Conservation (phyloP, 2,329 filamentous ascomycete genomes). For the Pleurostoma richardsiae region DNA sequence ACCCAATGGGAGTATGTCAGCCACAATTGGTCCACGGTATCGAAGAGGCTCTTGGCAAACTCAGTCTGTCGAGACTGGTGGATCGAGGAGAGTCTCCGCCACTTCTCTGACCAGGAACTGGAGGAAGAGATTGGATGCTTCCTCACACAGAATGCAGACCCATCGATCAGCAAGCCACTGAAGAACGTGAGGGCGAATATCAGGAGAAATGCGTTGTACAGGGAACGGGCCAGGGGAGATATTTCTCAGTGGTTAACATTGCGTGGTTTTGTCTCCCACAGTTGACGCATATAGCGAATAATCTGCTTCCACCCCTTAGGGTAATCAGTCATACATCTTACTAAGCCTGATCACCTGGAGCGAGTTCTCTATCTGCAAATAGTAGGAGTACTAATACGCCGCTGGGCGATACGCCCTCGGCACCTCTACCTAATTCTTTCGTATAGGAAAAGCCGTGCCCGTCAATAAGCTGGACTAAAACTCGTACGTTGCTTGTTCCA, state of each 20-base stretch:
- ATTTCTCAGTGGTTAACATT: background rate
- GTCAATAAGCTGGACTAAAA: too few relatives aligned
- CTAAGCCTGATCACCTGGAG: too few relatives aligned
- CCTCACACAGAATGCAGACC: background rate
- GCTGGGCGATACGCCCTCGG: too few relatives aligned
- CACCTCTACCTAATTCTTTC: too few relatives aligned
- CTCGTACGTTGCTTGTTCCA: too few relatives aligned
- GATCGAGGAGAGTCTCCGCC: background rate
- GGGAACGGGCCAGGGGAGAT: background rate
- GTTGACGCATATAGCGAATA: too few relatives aligned
- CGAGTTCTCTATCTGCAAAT: too few relatives aligned
- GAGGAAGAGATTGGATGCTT: background rate
- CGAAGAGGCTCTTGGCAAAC: background rate
- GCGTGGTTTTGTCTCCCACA: background rate
- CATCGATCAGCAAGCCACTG: background rate
- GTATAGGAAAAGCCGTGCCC: too few relatives aligned
- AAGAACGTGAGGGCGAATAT: background rate
- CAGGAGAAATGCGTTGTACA: background rate
- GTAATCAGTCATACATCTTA: too few relatives aligned
- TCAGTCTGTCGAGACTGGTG: background rate
- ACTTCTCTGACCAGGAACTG: background rate
- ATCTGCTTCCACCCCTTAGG: too few relatives aligned
- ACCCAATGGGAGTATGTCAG: background rate
- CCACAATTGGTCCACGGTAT: background rate
- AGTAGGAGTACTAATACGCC: too few relatives aligned